Base-by-base conservation (phyloP, 208 protist genomes). In the Crithidia bombi region DNA sequence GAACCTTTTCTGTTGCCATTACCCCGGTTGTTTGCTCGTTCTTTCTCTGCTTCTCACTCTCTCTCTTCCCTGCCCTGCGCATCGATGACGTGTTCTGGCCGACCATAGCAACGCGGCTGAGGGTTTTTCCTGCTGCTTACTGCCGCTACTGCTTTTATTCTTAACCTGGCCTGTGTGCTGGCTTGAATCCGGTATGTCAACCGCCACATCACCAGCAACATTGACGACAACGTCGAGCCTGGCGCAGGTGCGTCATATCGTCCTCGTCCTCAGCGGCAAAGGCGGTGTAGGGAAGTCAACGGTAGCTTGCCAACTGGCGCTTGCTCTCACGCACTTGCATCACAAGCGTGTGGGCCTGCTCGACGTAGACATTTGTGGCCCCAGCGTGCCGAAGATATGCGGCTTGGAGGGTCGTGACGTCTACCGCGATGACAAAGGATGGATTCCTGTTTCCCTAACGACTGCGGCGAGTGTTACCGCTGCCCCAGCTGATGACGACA, bases 261-360 rank as follows among this genome's bases (percentile, higher is more conserved):
- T 99, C 43, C 85, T 99, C 7, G 96, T 99, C 47, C 87, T 99
- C 9, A 99, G 96, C 32, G 99, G 99, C 26, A 99, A 99, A 69
- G 99, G 98, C 33, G 98, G 97, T 23, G 98, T 99, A 0, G 98
- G 99, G 9, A 99, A 99, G 75, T 98, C 92, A 17, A 99, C 99
- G 11, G 90, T 99, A 14, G 91, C 98, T 21, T 88, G 96, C 52
- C 98, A 99, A 84, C 83, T 99, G 5, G 97, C 98, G 12, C 91
- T 98, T 39, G 75, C 87, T 5, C 70, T 99, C 2, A 79, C 93
- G n/a, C 69, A 90, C 38, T 49, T 79, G 12, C 62, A 92, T 33
- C 46, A 78, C 39, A 83, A 92, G 39, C 89, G 87, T 54, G 94
- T 98, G 9, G 95, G 95, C 14, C 71, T 98, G 5, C 73, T 98